Percentiles rank a stretch among this genome's conserved stretches.
These are phyloP conservation scores for Gaillardinia entomophila DNA, from an alignment of 805 yeast genomes.

Conservation along the genomic window DNA sequence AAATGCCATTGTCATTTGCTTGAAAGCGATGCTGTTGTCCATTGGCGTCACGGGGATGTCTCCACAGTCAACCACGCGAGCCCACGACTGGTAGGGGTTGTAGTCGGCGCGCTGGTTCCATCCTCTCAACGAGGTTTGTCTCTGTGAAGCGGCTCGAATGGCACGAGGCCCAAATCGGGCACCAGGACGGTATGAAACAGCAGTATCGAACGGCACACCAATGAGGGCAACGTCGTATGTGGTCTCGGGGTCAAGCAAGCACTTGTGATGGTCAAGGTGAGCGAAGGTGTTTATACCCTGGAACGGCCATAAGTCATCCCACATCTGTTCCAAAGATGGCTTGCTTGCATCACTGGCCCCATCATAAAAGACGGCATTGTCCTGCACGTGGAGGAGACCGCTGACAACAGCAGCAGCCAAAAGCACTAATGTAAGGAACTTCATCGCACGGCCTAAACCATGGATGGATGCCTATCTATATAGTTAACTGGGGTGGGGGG, in stretches of 20 bases:
- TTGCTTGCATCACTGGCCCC: not conserved
- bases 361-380: not conserved
- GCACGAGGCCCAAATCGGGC: constrained; percentile 81
- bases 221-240: constrained; percentile 65
- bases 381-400: constrained; percentile 3
- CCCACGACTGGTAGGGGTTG: constrained; percentile 48
- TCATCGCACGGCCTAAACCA: not conserved
- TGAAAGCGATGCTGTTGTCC: constrained; percentile 49
- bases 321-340: constrained; percentile 45
- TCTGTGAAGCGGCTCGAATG: constrained; percentile 60
- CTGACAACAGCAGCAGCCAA: constrained; percentile 1
- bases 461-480: not conserved
- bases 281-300: constrained; percentile 69
- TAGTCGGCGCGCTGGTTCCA: constrained; percentile 60
- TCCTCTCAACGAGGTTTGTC: constrained; percentile 66
- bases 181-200: constrained; percentile 72
- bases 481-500: not conserved
- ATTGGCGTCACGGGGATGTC: constrained; percentile 56
- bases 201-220: constrained; percentile 84
- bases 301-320: constrained; percentile 76
- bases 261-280: constrained; percentile 56
- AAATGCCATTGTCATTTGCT: constrained; percentile 48
- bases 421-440: not conserved
- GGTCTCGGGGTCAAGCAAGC: constrained; percentile 44
- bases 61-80: constrained; percentile 48